Percentiles rank a stretch among this genome's conserved stretches.
Conservation (phyloP, 257 asterid genomes). For the Avicennia marina region DNA sequence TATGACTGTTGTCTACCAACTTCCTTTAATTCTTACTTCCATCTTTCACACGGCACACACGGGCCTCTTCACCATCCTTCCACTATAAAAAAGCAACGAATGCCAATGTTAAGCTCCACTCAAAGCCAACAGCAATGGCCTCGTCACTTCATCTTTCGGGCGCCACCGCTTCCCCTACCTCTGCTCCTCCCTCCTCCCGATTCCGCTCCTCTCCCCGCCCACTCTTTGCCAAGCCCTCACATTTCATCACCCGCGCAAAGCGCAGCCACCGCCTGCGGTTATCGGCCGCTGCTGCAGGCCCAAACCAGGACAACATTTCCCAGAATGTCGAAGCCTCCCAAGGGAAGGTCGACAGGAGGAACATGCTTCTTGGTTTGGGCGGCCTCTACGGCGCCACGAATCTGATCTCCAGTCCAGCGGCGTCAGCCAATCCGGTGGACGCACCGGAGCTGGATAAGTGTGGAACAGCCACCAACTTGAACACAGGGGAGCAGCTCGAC, state of each 20-base stretch:
- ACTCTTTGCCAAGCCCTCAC: conserved; percentile 20
- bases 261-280: conserved; percentile 10
- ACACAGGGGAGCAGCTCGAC: not conserved
- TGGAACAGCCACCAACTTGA: conserved; percentile 1
- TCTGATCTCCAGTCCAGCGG: conserved; percentile 15
- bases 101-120: no score
- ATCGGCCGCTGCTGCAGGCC: conserved; percentile 3
- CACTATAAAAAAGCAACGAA: no score
- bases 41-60: no score
- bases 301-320: not conserved
- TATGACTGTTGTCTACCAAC: no score
- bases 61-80: no score
- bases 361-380: conserved; percentile 35
- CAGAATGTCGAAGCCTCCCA: not conserved
- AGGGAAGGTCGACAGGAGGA: conserved; percentile 31
- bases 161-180: not conserved
- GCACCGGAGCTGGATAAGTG: conserved; percentile 30
- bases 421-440: conserved; percentile 13
- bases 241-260: conserved; percentile 18
- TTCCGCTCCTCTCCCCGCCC: not conserved
- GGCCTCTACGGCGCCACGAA: conserved; percentile 34
- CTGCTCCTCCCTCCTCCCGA: not conserved
- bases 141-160: conserved; percentile 13
- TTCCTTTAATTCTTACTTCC: no score
- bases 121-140: conserved; percentile 11